Base-by-base conservation (phyloP, 2,329 filamentous ascomycete genomes). In the Claviceps pusilla region DNA sequence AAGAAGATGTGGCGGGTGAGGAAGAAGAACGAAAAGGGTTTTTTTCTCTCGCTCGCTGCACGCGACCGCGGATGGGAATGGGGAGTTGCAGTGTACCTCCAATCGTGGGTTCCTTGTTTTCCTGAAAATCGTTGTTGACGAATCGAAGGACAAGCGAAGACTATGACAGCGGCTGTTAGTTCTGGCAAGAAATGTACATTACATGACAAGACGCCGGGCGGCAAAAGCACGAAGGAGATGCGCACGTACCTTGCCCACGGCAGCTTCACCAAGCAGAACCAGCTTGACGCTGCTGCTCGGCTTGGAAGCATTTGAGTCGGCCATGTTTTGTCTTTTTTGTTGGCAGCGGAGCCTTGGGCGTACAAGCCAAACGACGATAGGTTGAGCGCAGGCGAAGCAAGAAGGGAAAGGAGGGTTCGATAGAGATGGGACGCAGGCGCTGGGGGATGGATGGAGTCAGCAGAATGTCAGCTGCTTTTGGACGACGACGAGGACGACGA, bases 211-310 rank as follows among this genome's bases (percentile, higher is more conserved):
- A 6, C 35, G 35, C 37, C 6, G 7, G 14, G 19, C 7, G 14
- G 3, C 29, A 37, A 46, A 19, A 6, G 48, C 29, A 37, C n/a
- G 19, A 14, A 52, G 31, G 11, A 41, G 33, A 12, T 29, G 33
- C 33, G 14, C n/a, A 31, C 19, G 11, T 76, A 95, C 93, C 86
- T 98, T 98, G 81, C 93, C 93, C 55, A 98, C 93, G 57, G 93
- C 93, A 59, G 93, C 93, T 75, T 98, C 93, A 62, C 93, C 93
- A 56, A 98, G 84, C 67, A 98, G 81, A 60, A 98, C 93, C 63
- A 98, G 86, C 84, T 98, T 98, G 70, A 98, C 93, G 76, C 93
- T 98, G 83, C 90, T 97, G 78, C 90, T 97, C 59, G 93, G 93
- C 76, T 97, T 98, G 57, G 89, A 86, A 67, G 79, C 76, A 62